Conservation (phyloP, 345 rosid genomes). For the Xanthoceras sorbifolium region DNA sequence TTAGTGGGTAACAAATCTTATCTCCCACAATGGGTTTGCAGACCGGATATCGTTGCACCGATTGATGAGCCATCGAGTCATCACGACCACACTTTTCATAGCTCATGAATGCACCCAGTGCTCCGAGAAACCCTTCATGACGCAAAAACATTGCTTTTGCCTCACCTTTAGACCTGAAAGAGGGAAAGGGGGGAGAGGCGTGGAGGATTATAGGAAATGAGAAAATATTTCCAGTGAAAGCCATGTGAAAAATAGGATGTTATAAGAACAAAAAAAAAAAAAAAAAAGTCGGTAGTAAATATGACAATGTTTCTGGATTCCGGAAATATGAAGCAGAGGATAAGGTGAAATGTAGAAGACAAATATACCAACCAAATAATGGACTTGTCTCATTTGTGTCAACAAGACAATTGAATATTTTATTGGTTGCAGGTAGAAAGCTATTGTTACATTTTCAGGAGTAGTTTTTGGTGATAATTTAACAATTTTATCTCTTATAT, state of each 20-base stretch:
- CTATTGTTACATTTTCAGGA: background rate
- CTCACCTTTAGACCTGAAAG: slow-evolving; percentile 82
- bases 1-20: slow-evolving; percentile 24
- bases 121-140: slow-evolving; percentile 94
- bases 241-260: background rate
- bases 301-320: background rate
- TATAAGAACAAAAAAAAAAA: background rate
- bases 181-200: background rate
- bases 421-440: background rate
- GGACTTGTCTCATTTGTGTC: background rate
- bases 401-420: background rate
- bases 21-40: slow-evolving; percentile 24
- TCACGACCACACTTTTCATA: slow-evolving; percentile 38
- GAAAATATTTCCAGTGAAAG: background rate
- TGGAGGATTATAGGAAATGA: background rate
- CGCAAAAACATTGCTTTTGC: slow-evolving; percentile 81
- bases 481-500: background rate
- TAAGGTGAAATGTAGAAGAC: background rate
- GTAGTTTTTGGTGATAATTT: background rate
- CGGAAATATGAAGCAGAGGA: background rate
- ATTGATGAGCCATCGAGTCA: slow-evolving; percentile 24
- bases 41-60: slow-evolving; percentile 11
- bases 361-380: background rate
- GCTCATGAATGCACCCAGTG: slow-evolving; percentile 72
- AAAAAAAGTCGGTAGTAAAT: background rate